phyloP scores from a whole-genome alignment of 441 rosid genomes.

The Erodium trifolium region DNA sequence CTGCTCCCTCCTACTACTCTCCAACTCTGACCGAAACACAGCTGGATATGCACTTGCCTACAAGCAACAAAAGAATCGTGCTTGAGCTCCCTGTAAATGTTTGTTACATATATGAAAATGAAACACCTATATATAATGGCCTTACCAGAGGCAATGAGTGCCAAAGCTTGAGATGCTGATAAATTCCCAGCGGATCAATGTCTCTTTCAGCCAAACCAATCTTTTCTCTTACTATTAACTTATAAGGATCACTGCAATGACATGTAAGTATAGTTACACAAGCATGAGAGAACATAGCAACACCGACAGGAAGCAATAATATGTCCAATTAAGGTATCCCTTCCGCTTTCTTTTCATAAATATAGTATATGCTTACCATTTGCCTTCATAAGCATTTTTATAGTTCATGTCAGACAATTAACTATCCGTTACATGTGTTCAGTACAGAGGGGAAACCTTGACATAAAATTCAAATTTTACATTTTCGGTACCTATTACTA shows the following conservation, averaged over 20 bases:
- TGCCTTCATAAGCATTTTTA: not conserved
- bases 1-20: not conserved
- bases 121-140: not conserved
- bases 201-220: not conserved
- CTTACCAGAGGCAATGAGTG: constrained; percentile 8
- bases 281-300: too few species aligned
- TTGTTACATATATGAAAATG: not conserved
- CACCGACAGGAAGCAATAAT: too few species aligned
- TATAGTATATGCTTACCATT: too few species aligned
- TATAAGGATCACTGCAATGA: constrained; percentile 8
- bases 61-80: not conserved
- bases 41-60: constrained; percentile 5
- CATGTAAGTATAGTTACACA: not conserved
- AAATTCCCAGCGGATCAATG: not conserved
- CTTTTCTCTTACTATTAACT: not conserved
- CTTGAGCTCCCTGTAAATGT: too few species aligned
- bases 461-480: not conserved
- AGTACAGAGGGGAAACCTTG: not conserved
- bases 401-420: not conserved
- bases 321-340: too few species aligned
- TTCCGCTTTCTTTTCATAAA: too few species aligned
- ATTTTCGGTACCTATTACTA: not conserved
- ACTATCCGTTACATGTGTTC: not conserved
- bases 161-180: constrained; percentile 1
- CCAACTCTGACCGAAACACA: not conserved